Evolutionary conservation across 495 filamentous ascomycete species (phyloP).

Genomic region (Sphaerosporella brunnea): DNA sequence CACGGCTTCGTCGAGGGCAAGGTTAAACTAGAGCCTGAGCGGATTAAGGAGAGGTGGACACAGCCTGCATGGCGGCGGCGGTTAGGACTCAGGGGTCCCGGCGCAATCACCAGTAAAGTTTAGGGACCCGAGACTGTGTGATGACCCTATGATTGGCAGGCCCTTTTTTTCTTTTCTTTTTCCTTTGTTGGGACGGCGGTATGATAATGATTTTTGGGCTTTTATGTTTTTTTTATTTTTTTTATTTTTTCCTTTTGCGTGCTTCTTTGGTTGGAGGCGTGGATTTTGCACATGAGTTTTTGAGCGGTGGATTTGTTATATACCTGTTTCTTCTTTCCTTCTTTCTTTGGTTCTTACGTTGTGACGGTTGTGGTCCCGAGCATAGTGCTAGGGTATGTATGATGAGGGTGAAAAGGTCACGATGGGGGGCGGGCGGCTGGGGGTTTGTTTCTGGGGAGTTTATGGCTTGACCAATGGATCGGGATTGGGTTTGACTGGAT

Average conservation of each 20-base stretch:
- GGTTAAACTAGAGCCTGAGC: constrained; percentile 40
- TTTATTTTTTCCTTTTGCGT: background rate
- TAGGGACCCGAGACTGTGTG: background rate
- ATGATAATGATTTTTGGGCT: background rate
- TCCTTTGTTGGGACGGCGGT: too few species aligned
- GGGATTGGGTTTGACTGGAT: too few species aligned
- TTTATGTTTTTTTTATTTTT: background rate
- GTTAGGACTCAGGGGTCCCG: constrained; percentile 4
- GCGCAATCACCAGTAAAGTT: background rate
- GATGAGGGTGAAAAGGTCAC: too few species aligned
- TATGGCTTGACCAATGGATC: too few species aligned
- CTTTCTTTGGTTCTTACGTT: background rate
- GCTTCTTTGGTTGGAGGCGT: background rate
- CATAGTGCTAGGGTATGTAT: too few species aligned
- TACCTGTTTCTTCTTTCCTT: background rate
- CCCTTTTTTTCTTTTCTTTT: background rate
- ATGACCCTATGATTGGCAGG: background rate
- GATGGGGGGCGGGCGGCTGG: too few species aligned
- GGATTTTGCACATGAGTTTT: background rate
- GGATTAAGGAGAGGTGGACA: constrained; percentile 24
- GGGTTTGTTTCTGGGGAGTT: too few species aligned
- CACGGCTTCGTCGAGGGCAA: constrained; percentile 74
- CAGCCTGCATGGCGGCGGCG: constrained; percentile 26
- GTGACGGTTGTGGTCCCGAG: too few species aligned
- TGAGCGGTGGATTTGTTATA: background rate